Conservation (phyloP, 2,329 filamentous ascomycete species). For the Tothia fuscella region DNA sequence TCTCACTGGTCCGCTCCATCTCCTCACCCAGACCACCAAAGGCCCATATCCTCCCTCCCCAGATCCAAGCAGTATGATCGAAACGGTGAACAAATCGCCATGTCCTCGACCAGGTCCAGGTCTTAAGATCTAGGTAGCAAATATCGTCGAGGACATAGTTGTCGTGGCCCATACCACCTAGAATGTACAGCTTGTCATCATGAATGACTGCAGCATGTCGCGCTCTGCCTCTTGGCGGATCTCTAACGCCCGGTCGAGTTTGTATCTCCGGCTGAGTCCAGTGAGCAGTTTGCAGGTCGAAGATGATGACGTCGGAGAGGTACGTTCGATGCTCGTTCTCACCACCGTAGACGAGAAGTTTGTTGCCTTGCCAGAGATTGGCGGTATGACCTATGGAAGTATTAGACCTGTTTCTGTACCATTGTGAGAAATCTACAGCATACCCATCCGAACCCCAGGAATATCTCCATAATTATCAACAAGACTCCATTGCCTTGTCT, state of each 20-base stretch:
- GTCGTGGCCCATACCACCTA: constrained; percentile 88
- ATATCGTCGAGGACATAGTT: constrained; percentile 92
- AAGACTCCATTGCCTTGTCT: constrained; percentile 82
- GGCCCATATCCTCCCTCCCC: constrained; percentile 87
- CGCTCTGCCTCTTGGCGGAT: constrained; percentile 77
- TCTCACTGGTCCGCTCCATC: constrained; percentile 91
- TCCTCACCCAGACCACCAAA: constrained; percentile 91
- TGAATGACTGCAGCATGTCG: constrained; percentile 89
- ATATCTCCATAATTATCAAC: constrained; percentile 99
- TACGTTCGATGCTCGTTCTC: constrained; percentile 97
- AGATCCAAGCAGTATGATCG: constrained; percentile 90
- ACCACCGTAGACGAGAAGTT: constrained; percentile 92
- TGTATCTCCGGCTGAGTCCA: constrained; percentile 88
- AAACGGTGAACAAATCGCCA: constrained; percentile 95
- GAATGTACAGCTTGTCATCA: constrained; percentile 91
- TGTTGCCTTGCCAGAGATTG: constrained; percentile 84
- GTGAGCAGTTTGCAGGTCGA: constrained; percentile 85
- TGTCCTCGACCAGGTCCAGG: constrained; percentile 90
- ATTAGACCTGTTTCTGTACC: constrained; percentile 6
- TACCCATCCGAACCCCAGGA: constrained; percentile 92
- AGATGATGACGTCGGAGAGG: constrained; percentile 88
- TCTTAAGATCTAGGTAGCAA: constrained; percentile 92
- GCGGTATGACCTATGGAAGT: constrained; percentile 67
- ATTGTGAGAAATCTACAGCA: constrained; percentile 15
- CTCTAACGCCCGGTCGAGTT: too few species aligned